These are phyloP conservation scores for Fomitopsis schrenkii DNA, from an alignment of 1,284 basidiomycete species.

Conservation along the genomic window DNA sequence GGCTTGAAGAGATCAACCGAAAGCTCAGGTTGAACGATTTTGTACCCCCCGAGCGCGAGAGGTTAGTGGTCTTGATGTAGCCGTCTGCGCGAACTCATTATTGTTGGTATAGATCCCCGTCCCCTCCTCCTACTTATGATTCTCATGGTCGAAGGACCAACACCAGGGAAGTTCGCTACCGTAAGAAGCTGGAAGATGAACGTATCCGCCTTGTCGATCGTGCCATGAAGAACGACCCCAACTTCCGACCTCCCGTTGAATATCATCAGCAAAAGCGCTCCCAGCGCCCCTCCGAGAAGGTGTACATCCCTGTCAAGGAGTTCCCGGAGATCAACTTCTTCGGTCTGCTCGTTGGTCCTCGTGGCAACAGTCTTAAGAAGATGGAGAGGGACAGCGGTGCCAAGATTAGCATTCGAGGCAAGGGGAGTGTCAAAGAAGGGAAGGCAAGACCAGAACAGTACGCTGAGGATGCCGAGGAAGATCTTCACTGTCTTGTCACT, in stretches of 20 bases:
- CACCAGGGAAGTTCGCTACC: slow-evolving; percentile 96
- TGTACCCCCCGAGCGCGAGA: slow-evolving; percentile 92
- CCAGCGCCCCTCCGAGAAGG: slow-evolving; percentile 92
- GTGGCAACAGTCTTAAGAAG: slow-evolving; percentile 98
- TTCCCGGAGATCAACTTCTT: slow-evolving; percentile 99
- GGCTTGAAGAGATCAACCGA: slow-evolving; percentile 96
- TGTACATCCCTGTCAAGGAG: slow-evolving; percentile 99
- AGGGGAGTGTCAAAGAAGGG: slow-evolving; percentile 98
- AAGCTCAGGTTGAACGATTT: slow-evolving; percentile 94
- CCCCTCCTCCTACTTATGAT: slow-evolving; percentile 97
- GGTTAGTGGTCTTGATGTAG: slow-evolving; percentile 40
- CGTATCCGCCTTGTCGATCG: slow-evolving; percentile 91
- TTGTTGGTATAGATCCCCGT: slow-evolving; percentile 69
- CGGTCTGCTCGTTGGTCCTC: slow-evolving; percentile 95
- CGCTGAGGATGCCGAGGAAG: slow-evolving; percentile 96
- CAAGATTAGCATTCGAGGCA: slow-evolving; percentile 97
- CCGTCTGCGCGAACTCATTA: not conserved
- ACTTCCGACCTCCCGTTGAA: slow-evolving; percentile 94
- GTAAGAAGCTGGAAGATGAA: slow-evolving; percentile 97
- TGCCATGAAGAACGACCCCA: slow-evolving; percentile 96
- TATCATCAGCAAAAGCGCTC: slow-evolving; percentile 93
- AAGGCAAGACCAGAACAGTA: slow-evolving; percentile 92
- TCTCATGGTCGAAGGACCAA: slow-evolving; percentile 96
- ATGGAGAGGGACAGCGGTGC: slow-evolving; percentile 99
- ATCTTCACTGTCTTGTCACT: slow-evolving; percentile 96